Conservation (phyloP, 1,284 basidiomycete genomes). For the Melanopsichium pennsylvanicum region DNA sequence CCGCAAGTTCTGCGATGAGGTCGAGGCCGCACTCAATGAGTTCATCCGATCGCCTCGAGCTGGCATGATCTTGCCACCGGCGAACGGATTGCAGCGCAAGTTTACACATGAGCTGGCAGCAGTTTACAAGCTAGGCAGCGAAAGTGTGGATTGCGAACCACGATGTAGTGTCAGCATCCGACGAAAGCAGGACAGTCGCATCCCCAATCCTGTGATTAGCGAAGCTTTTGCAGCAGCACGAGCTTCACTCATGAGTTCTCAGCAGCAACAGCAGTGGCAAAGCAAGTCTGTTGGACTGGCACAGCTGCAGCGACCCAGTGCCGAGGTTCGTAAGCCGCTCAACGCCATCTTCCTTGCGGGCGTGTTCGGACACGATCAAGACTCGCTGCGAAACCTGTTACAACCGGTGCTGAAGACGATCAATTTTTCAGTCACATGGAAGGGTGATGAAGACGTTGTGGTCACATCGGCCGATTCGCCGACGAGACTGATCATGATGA, state of each 20-base stretch:
- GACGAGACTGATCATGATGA: constrained; percentile 40
- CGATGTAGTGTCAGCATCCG: constrained; percentile 56
- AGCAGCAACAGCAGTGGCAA: constrained; percentile 13
- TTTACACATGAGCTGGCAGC: constrained; percentile 58
- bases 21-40: constrained; percentile 57
- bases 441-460: constrained; percentile 57
- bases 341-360: constrained; percentile 53
- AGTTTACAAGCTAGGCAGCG: constrained; percentile 51
- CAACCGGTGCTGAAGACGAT: constrained; percentile 35
- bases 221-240: constrained; percentile 48
- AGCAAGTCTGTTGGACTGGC: constrained; percentile 41
- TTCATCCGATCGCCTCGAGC: constrained; percentile 61
- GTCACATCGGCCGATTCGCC: constrained; percentile 47
- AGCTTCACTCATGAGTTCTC: constrained; percentile 24
- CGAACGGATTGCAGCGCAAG: constrained; percentile 50
- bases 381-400: constrained; percentile 40
- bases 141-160: constrained; percentile 56
- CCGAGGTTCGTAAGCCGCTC: constrained; percentile 40
- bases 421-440: constrained; percentile 44
- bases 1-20: constrained; percentile 52
- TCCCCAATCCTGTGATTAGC: constrained; percentile 51
- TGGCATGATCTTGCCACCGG: constrained; percentile 51
- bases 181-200: constrained; percentile 50
- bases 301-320: constrained; percentile 36
- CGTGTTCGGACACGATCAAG: constrained; percentile 56